Conservation (phyloP, 202 grass and related monocot species). For the Cymbopogon flexuosus region DNA sequence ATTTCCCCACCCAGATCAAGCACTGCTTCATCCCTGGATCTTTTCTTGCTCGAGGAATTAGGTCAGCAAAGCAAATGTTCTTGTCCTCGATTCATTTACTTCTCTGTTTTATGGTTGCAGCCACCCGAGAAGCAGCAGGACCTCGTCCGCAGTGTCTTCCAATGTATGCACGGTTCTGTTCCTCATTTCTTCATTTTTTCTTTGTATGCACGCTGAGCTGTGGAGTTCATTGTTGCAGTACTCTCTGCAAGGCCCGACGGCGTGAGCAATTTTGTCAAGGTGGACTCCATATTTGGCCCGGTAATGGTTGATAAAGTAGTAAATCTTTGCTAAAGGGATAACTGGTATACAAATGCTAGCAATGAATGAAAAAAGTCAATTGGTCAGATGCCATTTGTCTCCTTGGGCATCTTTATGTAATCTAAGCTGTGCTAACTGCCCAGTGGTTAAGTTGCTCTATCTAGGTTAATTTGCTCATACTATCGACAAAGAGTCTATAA, state of each 20-base stretch:
- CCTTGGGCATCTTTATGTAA: background rate
- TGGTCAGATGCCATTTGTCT: background rate
- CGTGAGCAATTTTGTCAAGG: slow-evolving; percentile 75
- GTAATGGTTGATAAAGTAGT: slow-evolving; percentile 34
- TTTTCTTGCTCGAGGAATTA: background rate
- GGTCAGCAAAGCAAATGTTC: background rate
- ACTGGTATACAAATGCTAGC: background rate
- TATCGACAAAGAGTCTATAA: background rate
- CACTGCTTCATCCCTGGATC: background rate
- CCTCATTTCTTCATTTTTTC: background rate
- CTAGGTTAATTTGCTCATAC: background rate
- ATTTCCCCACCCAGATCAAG: slow-evolving; percentile 18
- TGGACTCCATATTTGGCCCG: slow-evolving; percentile 63
- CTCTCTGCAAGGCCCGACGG: slow-evolving; percentile 69
- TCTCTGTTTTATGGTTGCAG: slow-evolving; percentile 35
- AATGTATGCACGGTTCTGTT: slow-evolving; percentile 38
- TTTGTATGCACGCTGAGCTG: background rate
- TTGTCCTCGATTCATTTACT: background rate
- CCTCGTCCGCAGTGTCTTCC: slow-evolving; percentile 63
- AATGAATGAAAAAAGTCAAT: background rate
- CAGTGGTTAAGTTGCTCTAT: background rate
- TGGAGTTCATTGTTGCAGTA: slow-evolving; percentile 37
- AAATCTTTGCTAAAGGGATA: slow-evolving; percentile 13
- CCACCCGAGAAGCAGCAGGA: slow-evolving; percentile 90
- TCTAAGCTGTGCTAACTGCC: background rate